These are phyloP conservation scores for Zygoascus hellenicus DNA, from an alignment of 1,139 yeast species.

Conservation along the genomic window DNA sequence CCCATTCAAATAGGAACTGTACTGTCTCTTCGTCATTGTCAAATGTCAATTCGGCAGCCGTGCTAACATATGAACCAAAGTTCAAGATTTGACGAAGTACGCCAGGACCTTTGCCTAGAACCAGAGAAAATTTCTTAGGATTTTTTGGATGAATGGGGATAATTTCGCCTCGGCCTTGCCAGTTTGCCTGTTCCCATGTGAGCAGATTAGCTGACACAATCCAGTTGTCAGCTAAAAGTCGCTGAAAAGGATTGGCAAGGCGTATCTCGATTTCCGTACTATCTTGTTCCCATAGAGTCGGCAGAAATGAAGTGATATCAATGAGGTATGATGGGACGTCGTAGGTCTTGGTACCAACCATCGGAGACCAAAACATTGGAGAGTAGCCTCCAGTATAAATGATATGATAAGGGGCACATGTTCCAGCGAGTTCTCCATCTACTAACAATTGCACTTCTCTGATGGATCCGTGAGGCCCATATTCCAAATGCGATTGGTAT, in stretches of 20 bases:
- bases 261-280: constrained; percentile 25
- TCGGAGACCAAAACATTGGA: constrained; percentile 75
- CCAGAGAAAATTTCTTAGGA: neutral
- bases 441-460: constrained; percentile 34
- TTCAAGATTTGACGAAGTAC: neutral
- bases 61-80: neutral
- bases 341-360: constrained; percentile 66
- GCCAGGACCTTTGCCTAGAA: neutral
- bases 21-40: neutral
- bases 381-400: constrained; percentile 75
- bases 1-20: neutral
- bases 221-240: constrained; percentile 50
- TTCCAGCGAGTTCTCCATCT: constrained; percentile 33
- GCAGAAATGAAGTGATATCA: constrained; percentile 63
- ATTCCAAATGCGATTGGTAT: constrained; percentile 27
- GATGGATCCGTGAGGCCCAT: constrained; percentile 36
- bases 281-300: constrained; percentile 47
- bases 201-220: constrained; percentile 60
- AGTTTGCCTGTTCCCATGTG: constrained; percentile 46
- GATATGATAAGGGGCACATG: constrained; percentile 39
- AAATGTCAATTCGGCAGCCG: neutral
- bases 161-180: constrained; percentile 26
- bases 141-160: neutral
- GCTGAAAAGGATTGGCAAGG: constrained; percentile 46
- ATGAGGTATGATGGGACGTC: constrained; percentile 61